Evolutionary conservation across 73 alveolate genomes (phyloP).

Genomic region (Tetrahymena elliotti): DNA sequence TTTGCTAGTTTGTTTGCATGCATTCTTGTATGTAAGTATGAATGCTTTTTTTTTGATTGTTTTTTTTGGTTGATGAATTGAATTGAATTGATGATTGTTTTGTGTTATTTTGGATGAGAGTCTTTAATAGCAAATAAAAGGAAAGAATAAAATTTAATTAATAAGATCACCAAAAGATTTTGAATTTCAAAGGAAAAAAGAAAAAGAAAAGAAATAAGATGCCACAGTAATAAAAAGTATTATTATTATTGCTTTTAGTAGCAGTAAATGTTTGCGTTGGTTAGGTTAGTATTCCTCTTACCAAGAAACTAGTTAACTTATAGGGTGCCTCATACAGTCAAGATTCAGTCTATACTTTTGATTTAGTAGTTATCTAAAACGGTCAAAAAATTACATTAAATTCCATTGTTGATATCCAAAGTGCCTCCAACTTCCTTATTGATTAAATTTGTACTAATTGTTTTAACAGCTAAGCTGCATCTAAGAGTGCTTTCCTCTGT

Average conservation of each 20-base stretch:
- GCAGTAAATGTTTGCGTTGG: neutral
- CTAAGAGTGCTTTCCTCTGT: neutral
- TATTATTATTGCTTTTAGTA: neutral
- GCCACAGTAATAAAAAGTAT: neutral
- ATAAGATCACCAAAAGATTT: neutral
- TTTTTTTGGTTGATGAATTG: neutral
- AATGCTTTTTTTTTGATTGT: neutral
- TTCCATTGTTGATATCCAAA: neutral
- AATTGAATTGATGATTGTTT: neutral
- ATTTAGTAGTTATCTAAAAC: neutral
- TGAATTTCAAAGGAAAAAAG: neutral
- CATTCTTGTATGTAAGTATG: no score
- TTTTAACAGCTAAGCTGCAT: neutral
- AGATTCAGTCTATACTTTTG: neutral
- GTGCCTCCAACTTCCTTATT: neutral
- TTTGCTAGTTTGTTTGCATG: no score
- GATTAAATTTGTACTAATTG: neutral
- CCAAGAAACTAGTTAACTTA: neutral
- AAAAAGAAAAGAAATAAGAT: neutral
- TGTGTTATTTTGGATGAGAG: neutral
- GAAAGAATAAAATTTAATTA: neutral
- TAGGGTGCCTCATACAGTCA: neutral
- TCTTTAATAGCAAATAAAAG: neutral
- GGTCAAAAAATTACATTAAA: neutral
- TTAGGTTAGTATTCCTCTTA: neutral